phyloP scores from a whole-genome alignment of 1,139 yeast genomes.

The Scheffersomyces lignicola region DNA sequence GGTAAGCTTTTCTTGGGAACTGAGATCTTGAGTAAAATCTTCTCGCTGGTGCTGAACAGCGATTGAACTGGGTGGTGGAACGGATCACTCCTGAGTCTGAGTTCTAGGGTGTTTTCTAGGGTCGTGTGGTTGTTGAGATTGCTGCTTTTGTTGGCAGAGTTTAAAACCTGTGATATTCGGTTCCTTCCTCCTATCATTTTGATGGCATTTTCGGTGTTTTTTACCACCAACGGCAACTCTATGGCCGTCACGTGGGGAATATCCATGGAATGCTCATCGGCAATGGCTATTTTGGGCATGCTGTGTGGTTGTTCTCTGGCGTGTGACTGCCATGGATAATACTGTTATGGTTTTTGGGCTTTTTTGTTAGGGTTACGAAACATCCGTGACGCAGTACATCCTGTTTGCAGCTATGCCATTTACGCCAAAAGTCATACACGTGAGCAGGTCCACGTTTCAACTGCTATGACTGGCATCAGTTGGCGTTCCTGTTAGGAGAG shows the following conservation, averaged over 20 bases:
- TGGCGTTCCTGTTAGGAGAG: no score
- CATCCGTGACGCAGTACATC: no score
- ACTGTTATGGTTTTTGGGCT: no score
- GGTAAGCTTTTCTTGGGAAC: slow-evolving; percentile 58
- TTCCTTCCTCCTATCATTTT: slow-evolving; percentile 75
- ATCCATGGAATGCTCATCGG: slow-evolving; percentile 51
- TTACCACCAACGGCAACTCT: slow-evolving; percentile 78
- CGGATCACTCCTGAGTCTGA: slow-evolving; percentile 65
- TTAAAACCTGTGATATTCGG: slow-evolving; percentile 41
- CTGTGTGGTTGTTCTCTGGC: no score
- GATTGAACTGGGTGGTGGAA: slow-evolving; percentile 80
- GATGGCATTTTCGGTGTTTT: slow-evolving; percentile 62
- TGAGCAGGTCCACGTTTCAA: no score
- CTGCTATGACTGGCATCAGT: no score
- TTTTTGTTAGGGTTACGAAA: no score
- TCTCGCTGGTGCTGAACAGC: slow-evolving; percentile 55
- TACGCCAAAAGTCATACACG: no score
- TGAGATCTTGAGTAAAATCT: slow-evolving; percentile 65
- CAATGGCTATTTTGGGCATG: slow-evolving; percentile 8
- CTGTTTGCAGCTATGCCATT: no score
- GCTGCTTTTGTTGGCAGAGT: slow-evolving; percentile 20
- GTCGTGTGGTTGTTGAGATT: slow-evolving; percentile 11
- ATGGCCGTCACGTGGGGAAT: slow-evolving; percentile 75
- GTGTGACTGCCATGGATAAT: no score
- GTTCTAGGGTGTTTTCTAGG: slow-evolving; percentile 49